Conservation (phyloP, 345 rosid species). For the Moringa oleifera region DNA sequence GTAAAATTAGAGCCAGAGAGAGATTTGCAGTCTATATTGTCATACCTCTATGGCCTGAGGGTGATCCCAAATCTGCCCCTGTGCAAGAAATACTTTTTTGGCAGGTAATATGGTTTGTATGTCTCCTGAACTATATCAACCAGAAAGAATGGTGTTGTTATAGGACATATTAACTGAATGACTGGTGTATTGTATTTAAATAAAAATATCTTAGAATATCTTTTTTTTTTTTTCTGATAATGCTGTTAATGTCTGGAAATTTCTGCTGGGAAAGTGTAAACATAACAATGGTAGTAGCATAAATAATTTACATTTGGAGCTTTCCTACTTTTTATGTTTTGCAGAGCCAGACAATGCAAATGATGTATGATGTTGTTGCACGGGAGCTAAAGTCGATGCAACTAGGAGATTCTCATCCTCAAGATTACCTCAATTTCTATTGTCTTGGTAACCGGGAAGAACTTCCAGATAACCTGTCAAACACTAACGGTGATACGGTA, state of each 20-base stretch:
- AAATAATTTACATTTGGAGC: too few relatives aligned
- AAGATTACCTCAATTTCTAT: slow-evolving; percentile 90
- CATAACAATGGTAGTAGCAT: background rate
- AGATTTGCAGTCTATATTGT: slow-evolving; percentile 87
- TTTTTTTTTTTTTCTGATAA: background rate
- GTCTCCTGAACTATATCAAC: background rate
- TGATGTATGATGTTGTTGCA: slow-evolving; percentile 75
- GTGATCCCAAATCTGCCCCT: slow-evolving; percentile 71
- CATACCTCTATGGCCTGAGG: slow-evolving; percentile 98
- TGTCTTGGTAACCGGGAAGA: slow-evolving; percentile 79
- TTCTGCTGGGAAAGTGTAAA: background rate
- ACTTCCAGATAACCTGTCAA: slow-evolving; percentile 20
- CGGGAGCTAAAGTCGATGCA: slow-evolving; percentile 45
- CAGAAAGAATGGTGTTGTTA: background rate
- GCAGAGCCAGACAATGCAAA: slow-evolving; percentile 89
- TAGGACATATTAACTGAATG: background rate
- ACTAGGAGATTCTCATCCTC: slow-evolving; percentile 51
- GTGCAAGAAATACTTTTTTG: slow-evolving; percentile 93
- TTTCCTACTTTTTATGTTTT: background rate
- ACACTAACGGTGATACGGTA: slow-evolving; percentile 43
- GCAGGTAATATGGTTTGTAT: slow-evolving; percentile 54
- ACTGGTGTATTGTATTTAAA: too few relatives aligned
- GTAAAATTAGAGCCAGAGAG: slow-evolving; percentile 82
- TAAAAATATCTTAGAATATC: too few relatives aligned
- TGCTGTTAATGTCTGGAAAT: slow-evolving; percentile 1